Evolutionary conservation across 306 rosid genomes (phyloP).

Genomic region (Erythrophleum fordii): DNA sequence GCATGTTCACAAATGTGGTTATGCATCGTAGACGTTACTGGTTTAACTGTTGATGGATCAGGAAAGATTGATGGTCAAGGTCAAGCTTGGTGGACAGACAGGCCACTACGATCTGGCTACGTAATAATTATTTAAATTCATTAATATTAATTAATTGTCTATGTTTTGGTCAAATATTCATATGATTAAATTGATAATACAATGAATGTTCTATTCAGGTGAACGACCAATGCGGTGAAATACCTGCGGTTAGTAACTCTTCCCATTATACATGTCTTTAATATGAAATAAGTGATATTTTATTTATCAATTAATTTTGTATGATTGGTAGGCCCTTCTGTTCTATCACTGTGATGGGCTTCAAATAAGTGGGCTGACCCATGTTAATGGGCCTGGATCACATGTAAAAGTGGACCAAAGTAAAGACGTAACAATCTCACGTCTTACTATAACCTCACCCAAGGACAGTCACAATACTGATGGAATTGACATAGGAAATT

Average conservation of each 20-base stretch:
- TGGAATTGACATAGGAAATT: constrained; percentile 36
- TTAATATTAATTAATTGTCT: not conserved
- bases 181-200: not conserved
- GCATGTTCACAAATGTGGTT: constrained; percentile 35
- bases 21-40: not conserved
- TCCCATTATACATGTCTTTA: not conserved
- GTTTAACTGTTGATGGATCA: constrained; percentile 31
- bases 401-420: constrained; percentile 30
- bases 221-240: not conserved
- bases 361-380: constrained; percentile 36
- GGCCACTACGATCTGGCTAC: too few relatives aligned
- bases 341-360: constrained; percentile 37
- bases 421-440: constrained; percentile 20
- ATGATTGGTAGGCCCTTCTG: constrained; percentile 12
- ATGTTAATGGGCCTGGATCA: constrained; percentile 37
- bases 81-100: constrained; percentile 30
- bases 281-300: too few relatives aligned
- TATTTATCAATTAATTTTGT: not conserved
- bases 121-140: not conserved
- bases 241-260: not conserved
- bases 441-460: not conserved
- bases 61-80: constrained; percentile 43
- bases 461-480: constrained; percentile 37
- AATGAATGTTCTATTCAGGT: not conserved
- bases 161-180: not conserved